Percentiles rank a stretch among this genome's conserved stretches.
Evolutionary conservation across 768 basidiomycete species (phyloP).

Genomic region (Coprinopsis strossmayeri): DNA sequence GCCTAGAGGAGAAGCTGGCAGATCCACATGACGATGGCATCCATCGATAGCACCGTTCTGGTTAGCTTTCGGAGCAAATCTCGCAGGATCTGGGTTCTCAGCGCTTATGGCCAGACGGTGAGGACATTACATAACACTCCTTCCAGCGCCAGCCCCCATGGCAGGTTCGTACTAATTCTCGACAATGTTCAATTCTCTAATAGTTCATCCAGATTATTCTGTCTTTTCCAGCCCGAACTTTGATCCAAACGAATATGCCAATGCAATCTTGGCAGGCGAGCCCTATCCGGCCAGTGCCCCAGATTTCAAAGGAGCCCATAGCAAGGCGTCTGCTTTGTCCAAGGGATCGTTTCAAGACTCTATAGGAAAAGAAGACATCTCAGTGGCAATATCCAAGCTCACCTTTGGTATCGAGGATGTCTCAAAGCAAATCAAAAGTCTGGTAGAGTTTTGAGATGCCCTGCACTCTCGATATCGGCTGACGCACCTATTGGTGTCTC

Average conservation of each 20-base stretch:
- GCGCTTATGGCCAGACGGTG: neutral
- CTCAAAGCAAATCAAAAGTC: slow-evolving; percentile 77
- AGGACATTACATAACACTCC: neutral
- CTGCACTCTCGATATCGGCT: neutral
- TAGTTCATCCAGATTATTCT: slow-evolving; percentile 49
- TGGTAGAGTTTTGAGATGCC: slow-evolving; percentile 44
- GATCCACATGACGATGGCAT: slow-evolving; percentile 1
- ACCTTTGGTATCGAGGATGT: slow-evolving; percentile 88
- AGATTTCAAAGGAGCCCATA: slow-evolving; percentile 25
- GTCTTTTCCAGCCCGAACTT: slow-evolving; percentile 72
- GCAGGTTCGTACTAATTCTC: slow-evolving; percentile 12
- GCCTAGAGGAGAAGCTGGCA: neutral
- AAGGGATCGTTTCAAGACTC: slow-evolving; percentile 41
- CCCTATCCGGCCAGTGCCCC: slow-evolving; percentile 45
- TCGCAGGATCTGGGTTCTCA: neutral
- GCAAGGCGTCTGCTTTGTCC: slow-evolving; percentile 18
- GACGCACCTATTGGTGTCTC: slow-evolving; percentile 5
- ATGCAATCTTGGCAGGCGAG: slow-evolving; percentile 82
- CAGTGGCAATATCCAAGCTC: slow-evolving; percentile 82
- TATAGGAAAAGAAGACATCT: slow-evolving; percentile 77
- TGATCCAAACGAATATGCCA: slow-evolving; percentile 87
- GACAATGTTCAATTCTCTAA: neutral
- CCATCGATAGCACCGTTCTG: neutral
- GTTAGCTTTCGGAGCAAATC: neutral
- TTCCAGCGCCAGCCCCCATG: slow-evolving; percentile 7